A percentile compares a stretch with the other conserved stretches of the same genome.
Conservation (phyloP, 331 rosid species). For the Phaseolus coccineus region DNA sequence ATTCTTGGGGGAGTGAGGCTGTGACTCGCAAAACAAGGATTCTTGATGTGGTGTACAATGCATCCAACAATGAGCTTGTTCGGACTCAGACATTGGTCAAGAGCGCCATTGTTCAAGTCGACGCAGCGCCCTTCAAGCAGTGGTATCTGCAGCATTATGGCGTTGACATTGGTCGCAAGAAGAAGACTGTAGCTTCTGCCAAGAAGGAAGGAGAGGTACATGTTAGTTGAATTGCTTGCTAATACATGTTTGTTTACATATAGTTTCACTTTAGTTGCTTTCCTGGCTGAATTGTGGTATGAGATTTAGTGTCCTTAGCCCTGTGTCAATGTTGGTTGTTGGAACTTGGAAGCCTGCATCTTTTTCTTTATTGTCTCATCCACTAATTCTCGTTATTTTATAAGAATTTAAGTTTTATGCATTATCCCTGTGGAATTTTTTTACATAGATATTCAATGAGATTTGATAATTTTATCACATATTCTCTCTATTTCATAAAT, state of each 20-base stretch:
- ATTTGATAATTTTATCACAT: neutral
- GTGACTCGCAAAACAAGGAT: constrained; percentile 58
- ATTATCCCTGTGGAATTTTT: neutral
- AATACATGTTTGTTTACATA: neutral
- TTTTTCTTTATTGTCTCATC: neutral
- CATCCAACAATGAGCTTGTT: constrained; percentile 63
- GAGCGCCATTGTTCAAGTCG: constrained; percentile 66
- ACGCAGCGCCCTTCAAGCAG: constrained; percentile 66
- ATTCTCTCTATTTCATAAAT: neutral
- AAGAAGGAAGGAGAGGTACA: constrained; percentile 65
- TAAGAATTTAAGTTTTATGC: neutral
- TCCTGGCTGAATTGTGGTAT: neutral
- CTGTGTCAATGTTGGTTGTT: neutral
- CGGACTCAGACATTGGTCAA: constrained; percentile 60
- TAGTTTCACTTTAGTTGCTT: neutral
- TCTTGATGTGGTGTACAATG: constrained; percentile 67
- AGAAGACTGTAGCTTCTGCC: constrained; percentile 48
- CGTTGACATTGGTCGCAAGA: constrained; percentile 63
- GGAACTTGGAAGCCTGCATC: neutral
- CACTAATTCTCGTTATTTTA: neutral
- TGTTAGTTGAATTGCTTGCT: neutral
- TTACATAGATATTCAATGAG: neutral
- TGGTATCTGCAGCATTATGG: constrained; percentile 69
- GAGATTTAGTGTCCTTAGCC: neutral
- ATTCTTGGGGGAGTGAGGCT: constrained; percentile 65